Conservation (phyloP, 2,329 filamentous ascomycete genomes). For the Rugonectria rugulosa region DNA sequence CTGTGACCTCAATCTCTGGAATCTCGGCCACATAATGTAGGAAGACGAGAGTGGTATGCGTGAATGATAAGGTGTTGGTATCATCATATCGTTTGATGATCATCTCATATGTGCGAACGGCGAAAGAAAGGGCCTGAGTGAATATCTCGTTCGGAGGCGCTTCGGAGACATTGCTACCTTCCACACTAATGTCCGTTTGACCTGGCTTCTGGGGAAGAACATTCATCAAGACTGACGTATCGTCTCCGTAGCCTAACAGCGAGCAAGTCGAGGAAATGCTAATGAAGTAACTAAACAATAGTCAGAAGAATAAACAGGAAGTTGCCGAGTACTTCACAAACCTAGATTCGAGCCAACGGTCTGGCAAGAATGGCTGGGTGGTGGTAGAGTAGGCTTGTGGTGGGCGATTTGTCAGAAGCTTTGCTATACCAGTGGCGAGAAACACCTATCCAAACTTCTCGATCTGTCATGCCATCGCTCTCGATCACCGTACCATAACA, state of each 20-base stretch:
- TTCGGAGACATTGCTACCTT: slow-evolving; percentile 28
- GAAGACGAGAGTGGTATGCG: slow-evolving; percentile 70
- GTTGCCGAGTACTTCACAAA: neutral
- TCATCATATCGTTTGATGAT: slow-evolving; percentile 63
- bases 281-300: neutral
- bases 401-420: slow-evolving; percentile 78
- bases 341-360: slow-evolving; percentile 36
- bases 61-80: slow-evolving; percentile 65
- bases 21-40: slow-evolving; percentile 47
- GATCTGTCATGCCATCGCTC: slow-evolving; percentile 76
- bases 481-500: slow-evolving; percentile 92
- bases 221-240: neutral
- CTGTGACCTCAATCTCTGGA: neutral
- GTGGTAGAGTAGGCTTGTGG: slow-evolving; percentile 83
- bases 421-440: slow-evolving; percentile 85
- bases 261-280: neutral
- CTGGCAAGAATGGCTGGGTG: slow-evolving; percentile 83
- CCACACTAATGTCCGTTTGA: neutral
- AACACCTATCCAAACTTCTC: slow-evolving; percentile 83
- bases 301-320: neutral
- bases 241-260: neutral
- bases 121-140: slow-evolving; percentile 49
- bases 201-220: neutral
- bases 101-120: slow-evolving; percentile 52
- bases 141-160: slow-evolving; percentile 39